phyloP scores from a whole-genome alignment of 2,329 filamentous ascomycete genomes.

The Cryphonectria japonica region DNA sequence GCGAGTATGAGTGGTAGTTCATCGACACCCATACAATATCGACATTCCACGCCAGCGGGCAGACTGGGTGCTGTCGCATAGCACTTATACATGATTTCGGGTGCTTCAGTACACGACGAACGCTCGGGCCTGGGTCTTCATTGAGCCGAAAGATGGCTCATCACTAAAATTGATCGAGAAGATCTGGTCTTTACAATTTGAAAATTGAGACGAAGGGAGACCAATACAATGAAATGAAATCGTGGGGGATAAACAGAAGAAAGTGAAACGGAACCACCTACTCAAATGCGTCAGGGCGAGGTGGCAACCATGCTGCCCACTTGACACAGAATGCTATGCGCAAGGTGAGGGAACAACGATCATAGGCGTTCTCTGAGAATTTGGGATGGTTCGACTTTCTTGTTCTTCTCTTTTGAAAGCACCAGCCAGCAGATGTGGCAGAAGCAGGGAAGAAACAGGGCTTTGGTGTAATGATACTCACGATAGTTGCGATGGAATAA shows the following conservation, averaged over 20 bases:
- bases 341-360: neutral
- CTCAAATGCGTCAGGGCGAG: neutral
- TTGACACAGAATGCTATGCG: neutral
- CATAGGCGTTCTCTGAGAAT: neutral
- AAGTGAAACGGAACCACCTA: no score
- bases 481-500: conserved; percentile 4
- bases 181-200: neutral
- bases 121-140: conserved; percentile 4
- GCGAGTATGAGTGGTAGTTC: conserved; percentile 93
- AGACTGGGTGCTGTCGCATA: neutral
- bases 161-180: neutral
- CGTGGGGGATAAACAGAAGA: neutral
- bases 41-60: neutral
- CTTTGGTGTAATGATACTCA: conserved; percentile 13
- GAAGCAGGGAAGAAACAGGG: conserved; percentile 9
- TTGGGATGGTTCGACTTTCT: neutral
- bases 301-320: neutral
- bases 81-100: neutral
- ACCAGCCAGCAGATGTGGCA: conserved; percentile 7
- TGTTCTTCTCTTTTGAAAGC: neutral
- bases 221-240: neutral
- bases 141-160: neutral
- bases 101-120: neutral
- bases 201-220: neutral
- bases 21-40: neutral